Conservation (phyloP, 352 stramenopile genomes). For the Globisporangium solare region DNA sequence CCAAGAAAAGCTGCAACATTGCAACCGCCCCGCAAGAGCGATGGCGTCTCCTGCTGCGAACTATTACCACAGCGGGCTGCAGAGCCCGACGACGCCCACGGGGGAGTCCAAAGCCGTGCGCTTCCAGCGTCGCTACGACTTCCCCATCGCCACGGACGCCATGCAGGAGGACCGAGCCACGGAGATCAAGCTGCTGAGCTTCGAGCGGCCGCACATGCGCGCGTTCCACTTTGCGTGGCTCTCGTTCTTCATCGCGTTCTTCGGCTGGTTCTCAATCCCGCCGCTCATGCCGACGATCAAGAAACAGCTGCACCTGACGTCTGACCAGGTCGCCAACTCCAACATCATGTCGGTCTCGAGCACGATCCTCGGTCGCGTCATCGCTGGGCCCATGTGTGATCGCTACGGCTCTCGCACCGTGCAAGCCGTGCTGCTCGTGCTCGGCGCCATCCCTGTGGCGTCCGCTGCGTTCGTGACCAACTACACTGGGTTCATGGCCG, state of each 20-base stretch:
- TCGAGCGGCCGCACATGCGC: conserved; percentile 88
- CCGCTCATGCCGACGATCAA: conserved; percentile 91
- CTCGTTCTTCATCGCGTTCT: conserved; percentile 94
- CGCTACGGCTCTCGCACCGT: conserved; percentile 84
- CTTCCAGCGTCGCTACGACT: conserved; percentile 1
- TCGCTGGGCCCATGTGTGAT: conserved; percentile 91
- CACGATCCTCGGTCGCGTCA: conserved; percentile 88
- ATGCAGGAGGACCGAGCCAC: conserved; percentile 31
- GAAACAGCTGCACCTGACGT: conserved; percentile 74
- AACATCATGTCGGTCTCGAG: conserved; percentile 88
- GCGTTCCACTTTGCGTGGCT: conserved; percentile 92
- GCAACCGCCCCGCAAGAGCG: conserved; percentile 9
- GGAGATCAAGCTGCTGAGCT: conserved; percentile 59
- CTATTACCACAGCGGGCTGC: conserved; percentile 1
- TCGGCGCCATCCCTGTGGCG: conserved; percentile 82
- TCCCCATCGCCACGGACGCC: conserved; percentile 11
- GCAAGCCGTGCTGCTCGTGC: conserved; percentile 73
- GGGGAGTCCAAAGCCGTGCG: background rate
- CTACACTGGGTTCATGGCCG: conserved; percentile 64
- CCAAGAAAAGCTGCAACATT: background rate
- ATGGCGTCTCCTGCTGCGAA: background rate
- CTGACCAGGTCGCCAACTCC: conserved; percentile 85
- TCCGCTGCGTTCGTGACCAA: conserved; percentile 78
- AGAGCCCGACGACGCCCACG: background rate
- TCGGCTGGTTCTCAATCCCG: conserved; percentile 93